Base-by-base conservation (phyloP, 1,139 yeast species). In the Candida albicans region DNA sequence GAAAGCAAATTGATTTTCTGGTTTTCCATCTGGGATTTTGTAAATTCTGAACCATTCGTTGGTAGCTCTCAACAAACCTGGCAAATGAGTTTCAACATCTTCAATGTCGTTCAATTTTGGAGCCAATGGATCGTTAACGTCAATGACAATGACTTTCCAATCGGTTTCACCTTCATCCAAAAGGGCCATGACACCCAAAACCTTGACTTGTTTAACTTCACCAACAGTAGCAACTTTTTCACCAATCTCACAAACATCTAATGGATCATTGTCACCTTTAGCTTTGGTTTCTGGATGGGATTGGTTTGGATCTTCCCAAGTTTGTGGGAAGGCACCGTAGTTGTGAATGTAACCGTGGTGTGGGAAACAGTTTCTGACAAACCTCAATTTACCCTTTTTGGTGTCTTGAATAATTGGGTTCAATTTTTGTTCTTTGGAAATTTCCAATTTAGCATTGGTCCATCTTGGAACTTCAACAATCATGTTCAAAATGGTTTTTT, bases 281-380 rank as follows among this genome's bases (percentile, higher is more conserved):
- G 90, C 88, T 58, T 84, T 83, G 49, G 95, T 84, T 62, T 84
- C 93, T 51, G 87, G 84, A 69, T 84, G 86, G 42, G 62, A 49
- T 52, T 61, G 67, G 60, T 70, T 71, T 45, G 82, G 82, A 54
- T 79, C 82, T 62, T 93, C 99, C 98, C 98, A 93, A 25, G 99
- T 93, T 71, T 91, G 98, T 39, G 99, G 97, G 66, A 93, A 79
- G n/a, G 98, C 97, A 51, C 99, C 98, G 64, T 91, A 91, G 70
- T 91, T 91, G 70, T 88, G 96, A 51, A 93, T 89, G 70, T 91
- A 91, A 25, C 99, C 99, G 63, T 88, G 91, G 75, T 85, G 95
- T 29, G 99, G 99, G 79, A 88, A 91, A 52, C 95, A 76, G 77
- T 93, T 93, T 67, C 95, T 84, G 43, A 91, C 95, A 58, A 83